phyloP scores from a whole-genome alignment of 352 stramenopile species.

The Globisporangium nagaii region DNA sequence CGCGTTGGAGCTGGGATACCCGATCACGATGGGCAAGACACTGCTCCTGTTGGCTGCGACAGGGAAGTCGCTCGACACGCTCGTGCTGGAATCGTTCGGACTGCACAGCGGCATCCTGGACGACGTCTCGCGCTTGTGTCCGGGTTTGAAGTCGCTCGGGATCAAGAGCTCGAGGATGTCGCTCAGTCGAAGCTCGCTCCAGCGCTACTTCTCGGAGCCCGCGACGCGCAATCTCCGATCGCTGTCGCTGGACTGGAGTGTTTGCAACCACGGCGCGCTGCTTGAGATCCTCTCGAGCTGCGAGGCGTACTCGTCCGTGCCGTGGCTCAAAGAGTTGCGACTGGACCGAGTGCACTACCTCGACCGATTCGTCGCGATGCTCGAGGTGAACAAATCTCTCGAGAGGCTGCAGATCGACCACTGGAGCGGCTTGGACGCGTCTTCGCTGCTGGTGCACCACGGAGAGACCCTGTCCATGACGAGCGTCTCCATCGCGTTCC shows the following conservation, averaged over 20 bases:
- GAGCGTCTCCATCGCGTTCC: not conserved
- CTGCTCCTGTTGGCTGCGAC: not conserved
- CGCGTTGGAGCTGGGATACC: not conserved
- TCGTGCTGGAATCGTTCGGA: not conserved
- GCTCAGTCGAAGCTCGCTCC: not conserved
- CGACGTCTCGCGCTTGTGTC: not conserved
- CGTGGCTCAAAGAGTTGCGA: not conserved
- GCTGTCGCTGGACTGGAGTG: slow-evolving; percentile 3
- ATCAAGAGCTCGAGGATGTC: slow-evolving; percentile 1
- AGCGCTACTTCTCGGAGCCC: not conserved
- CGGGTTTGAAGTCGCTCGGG: not conserved
- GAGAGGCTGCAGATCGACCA: not conserved
- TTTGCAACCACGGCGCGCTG: not conserved
- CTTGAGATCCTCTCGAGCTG: not conserved
- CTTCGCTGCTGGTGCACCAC: not conserved
- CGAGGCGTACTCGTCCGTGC: not conserved
- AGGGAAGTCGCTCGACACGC: not conserved
- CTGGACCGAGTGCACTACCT: not conserved
- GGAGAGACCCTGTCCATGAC: not conserved
- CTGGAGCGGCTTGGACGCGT: not conserved
- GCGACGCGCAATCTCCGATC: not conserved
- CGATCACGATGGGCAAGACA: not conserved
- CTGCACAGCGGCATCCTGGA: not conserved
- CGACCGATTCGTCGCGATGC: not conserved
- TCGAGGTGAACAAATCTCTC: not conserved